Conservation (phyloP, 2,329 filamentous ascomycete species). For the Ophiocordyceps australis region DNA sequence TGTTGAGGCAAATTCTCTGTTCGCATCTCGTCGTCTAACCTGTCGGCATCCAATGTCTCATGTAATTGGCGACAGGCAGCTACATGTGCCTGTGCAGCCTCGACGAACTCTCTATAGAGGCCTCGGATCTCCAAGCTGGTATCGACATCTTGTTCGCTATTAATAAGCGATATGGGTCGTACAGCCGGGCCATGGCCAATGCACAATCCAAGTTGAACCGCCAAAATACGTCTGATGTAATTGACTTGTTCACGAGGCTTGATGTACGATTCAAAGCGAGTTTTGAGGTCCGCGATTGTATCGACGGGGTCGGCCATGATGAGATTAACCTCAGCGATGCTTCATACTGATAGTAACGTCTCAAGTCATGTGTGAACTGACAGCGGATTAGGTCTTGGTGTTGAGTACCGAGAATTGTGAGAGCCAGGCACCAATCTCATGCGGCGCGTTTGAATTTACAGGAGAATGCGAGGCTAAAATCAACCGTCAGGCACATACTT, state of each 20-base stretch:
- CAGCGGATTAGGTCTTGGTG: no score
- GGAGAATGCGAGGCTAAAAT: no score
- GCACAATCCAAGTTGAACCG: constrained; percentile 31
- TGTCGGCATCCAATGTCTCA: no score
- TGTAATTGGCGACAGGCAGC: no score
- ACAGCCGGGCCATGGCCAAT: constrained; percentile 21
- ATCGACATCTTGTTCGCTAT: constrained; percentile 16
- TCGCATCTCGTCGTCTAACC: constrained; percentile 21
- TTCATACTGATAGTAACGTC: no score
- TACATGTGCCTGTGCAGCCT: constrained; percentile 31
- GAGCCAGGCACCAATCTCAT: no score
- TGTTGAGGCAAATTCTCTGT: constrained; percentile 5
- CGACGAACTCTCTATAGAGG: constrained; percentile 34
- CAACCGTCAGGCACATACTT: no score
- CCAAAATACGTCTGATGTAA: constrained; percentile 35
- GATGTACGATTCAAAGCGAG: constrained; percentile 30
- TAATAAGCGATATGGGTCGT: constrained; percentile 29
- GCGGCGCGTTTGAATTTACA: no score
- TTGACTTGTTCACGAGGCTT: constrained; percentile 37
- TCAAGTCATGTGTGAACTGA: no score
- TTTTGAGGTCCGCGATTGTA: constrained; percentile 16
- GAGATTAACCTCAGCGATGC: no score
- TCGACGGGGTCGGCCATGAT: constrained; percentile 15
- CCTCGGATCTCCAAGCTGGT: constrained; percentile 21
- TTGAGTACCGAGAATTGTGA: no score